Base-by-base conservation (phyloP, 208 protist genomes). In the Strigomonas culicis region DNA sequence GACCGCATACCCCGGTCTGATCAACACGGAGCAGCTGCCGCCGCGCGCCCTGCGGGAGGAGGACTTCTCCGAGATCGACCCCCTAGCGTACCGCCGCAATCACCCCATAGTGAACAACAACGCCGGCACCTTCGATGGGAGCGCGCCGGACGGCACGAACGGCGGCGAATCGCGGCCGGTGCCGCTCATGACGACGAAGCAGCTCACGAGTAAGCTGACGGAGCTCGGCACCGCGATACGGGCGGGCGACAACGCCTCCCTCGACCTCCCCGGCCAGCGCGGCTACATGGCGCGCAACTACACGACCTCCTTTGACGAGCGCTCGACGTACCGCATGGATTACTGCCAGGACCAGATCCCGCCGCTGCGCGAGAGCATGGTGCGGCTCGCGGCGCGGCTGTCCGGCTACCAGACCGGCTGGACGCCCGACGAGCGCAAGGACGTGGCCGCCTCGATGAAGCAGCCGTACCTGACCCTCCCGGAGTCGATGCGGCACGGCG, bases 251-350 rank as follows among this genome's bases (percentile, higher is more conserved):
- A 21, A 70, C 3, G 59, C n/a, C 28, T 22, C 47, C 7, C 52
- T 47, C 13, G 75, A 65, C 66, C 72, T 68, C 30, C 71, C 57
- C 46, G 31, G 30, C 4, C 4, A 39, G n/a, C 39, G 75, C 39
- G 62, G 57, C 21, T 66, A 66, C 41, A 27, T 15, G 36, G 56
- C 52, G 15, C 30, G 57, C 13, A 64, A 76, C 49, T 60, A 77
- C 21, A 44, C 52, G 44, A 66, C 72, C 0, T 31, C 56, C 28
- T 86, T 87, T 58, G 88, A 94, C 50, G 75, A 78, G 36, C 84
- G 82, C 49, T 83, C 78, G 2, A 88, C 85, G 1, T 94, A 92
- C 62, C 88, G 88, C 30, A 62, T 80, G 57, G 88, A 91, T 64
- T 94, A 94, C 70, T 93, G 74, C 70, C 76, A 83, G 51, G 79